phyloP scores from a whole-genome alignment of 495 filamentous ascomycete genomes.

The Neurospora sp. region DNA sequence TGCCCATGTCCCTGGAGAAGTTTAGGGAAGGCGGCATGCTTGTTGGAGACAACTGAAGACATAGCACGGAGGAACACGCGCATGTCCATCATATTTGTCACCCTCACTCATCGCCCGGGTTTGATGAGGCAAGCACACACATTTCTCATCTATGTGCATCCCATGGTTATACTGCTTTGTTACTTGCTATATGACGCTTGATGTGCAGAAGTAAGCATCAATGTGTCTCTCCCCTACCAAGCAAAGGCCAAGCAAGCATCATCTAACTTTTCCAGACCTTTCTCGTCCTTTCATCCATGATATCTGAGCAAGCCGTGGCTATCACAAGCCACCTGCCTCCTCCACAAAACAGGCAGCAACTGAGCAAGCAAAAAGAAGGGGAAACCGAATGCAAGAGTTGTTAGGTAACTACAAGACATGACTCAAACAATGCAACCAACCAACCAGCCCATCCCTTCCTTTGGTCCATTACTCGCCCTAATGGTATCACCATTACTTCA shows the following conservation, averaged over 20 bases:
- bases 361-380: neutral
- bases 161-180: neutral
- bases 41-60: neutral
- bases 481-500: neutral
- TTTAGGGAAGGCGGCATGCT: neutral
- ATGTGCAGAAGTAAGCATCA: neutral
- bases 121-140: neutral
- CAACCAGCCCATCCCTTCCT: neutral
- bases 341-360: neutral
- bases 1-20: no score
- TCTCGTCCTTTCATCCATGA: neutral
- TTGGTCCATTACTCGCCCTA: neutral
- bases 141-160: neutral
- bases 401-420: neutral
- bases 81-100: neutral
- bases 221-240: neutral
- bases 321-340: neutral
- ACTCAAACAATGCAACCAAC: neutral
- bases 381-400: neutral
- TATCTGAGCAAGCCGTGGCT: neutral
- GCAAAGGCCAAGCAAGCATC: neutral
- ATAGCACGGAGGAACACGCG: neutral
- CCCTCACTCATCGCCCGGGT: neutral
- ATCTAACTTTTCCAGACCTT: neutral
- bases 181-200: neutral